Percentiles rank a stretch among this genome's conserved stretches.
phyloP scores from a whole-genome alignment of 257 asterid species.

The Catharanthus roseus region DNA sequence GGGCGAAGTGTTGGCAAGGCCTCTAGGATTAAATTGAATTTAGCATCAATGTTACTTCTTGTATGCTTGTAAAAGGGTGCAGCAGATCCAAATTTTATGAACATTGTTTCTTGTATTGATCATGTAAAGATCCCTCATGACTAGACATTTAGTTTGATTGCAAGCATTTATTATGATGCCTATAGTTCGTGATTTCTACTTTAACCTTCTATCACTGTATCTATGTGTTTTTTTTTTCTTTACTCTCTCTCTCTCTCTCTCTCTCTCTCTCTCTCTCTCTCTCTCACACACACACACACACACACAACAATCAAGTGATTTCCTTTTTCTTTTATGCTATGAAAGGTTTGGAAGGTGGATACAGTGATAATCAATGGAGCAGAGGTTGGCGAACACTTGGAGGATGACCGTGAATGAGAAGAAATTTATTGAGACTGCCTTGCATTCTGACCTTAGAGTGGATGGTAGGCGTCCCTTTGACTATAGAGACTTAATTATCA shows the following conservation, averaged over 20 bases:
- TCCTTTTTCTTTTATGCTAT: background rate
- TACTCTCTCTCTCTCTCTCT: background rate
- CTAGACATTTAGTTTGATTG: background rate
- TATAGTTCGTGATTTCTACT: background rate
- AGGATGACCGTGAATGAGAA: slow-evolving; percentile 75
- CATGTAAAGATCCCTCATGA: background rate
- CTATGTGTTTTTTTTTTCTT: background rate
- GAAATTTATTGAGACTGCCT: slow-evolving; percentile 64
- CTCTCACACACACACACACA: no score
- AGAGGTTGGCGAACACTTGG: slow-evolving; percentile 62
- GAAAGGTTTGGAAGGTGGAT: background rate
- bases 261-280: no score
- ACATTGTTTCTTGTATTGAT: background rate
- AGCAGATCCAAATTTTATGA: background rate
- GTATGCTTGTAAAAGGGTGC: slow-evolving; percentile 6
- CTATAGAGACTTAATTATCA: slow-evolving; percentile 55
- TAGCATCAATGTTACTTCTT: slow-evolving; percentile 37
- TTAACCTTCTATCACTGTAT: background rate
- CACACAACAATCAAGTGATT: background rate
- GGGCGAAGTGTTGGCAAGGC: background rate
- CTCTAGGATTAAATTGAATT: slow-evolving; percentile 13
- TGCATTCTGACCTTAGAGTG: slow-evolving; percentile 69
- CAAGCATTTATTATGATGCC: background rate
- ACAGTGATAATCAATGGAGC: slow-evolving; percentile 48
- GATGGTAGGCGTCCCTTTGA: slow-evolving; percentile 94